Conservation (phyloP, 2,329 filamentous ascomycete species). For the Lasiodiplodia sp. region DNA sequence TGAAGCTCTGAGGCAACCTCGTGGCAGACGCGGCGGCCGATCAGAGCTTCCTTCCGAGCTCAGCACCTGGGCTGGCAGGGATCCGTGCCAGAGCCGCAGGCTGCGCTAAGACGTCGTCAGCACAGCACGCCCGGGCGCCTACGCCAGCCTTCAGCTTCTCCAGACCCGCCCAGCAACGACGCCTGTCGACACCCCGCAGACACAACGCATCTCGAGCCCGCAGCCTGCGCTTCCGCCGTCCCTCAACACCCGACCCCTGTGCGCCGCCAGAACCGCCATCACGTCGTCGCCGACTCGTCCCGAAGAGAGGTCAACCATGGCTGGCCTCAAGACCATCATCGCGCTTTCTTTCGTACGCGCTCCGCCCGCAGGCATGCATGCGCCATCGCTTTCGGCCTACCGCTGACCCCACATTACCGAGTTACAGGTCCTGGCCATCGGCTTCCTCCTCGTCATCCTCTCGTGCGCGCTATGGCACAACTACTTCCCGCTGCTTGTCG, state of each 20-base stretch:
- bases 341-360: conserved; percentile 87
- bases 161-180: conserved; percentile 17
- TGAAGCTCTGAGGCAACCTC: conserved; percentile 36
- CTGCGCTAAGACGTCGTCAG: conserved; percentile 26
- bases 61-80: conserved; percentile 18
- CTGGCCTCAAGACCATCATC: conserved; percentile 98
- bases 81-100: conserved; percentile 16
- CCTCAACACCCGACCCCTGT: neutral
- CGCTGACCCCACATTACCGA: conserved; percentile 3
- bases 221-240: conserved; percentile 1
- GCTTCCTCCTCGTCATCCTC: conserved; percentile 98
- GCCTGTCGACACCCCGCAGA: conserved; percentile 7
- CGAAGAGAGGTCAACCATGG: conserved; percentile 60
- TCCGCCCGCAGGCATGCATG: conserved; percentile 4
- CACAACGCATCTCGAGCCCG: conserved; percentile 8
- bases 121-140: conserved; percentile 13
- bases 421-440: conserved; percentile 84
- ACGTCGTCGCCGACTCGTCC: conserved; percentile 27
- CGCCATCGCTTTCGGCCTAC: neutral
- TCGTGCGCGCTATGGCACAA: conserved; percentile 94
- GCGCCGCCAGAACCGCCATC: conserved; percentile 7
- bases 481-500: conserved; percentile 94
- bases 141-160: conserved; percentile 25
- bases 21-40: conserved; percentile 23
- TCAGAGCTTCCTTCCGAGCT: conserved; percentile 32